Evolutionary conservation across 345 rosid genomes (phyloP).

Genomic region (Chamaenerion angustifolium): DNA sequence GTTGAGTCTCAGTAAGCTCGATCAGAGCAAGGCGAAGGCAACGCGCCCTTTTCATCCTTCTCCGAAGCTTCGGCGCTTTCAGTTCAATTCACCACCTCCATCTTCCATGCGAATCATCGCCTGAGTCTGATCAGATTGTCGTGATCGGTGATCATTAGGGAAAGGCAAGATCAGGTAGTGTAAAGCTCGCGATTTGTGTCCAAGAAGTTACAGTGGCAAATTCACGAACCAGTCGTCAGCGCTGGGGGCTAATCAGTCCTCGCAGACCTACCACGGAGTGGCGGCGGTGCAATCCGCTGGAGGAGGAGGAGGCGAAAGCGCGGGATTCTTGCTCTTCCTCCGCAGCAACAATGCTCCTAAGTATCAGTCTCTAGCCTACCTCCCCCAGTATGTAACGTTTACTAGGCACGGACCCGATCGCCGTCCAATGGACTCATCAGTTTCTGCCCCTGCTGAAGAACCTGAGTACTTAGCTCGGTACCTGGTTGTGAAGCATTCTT

Average conservation of each 20-base stretch:
- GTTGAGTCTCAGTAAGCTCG: conserved; percentile 6
- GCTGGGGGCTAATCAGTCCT: conserved; percentile 99
- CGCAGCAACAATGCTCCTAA: conserved; percentile 55
- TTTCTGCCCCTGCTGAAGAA: conserved; percentile 39
- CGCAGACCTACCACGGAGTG: conserved; percentile 54
- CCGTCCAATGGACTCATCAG: conserved; percentile 29
- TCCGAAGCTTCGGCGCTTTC: background rate
- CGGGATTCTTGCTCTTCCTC: conserved; percentile 59
- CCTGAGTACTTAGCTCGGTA: conserved; percentile 90
- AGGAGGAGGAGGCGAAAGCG: conserved; percentile 22
- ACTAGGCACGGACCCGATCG: conserved; percentile 11
- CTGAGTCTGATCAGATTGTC: background rate
- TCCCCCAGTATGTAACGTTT: conserved; percentile 33
- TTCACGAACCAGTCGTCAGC: conserved; percentile 20
- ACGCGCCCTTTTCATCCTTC: background rate
- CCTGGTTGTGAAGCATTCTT: conserved; percentile 76
- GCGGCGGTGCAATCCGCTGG: conserved; percentile 10
- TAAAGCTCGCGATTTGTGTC: too few relatives aligned
- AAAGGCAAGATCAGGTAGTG: conserved; percentile 1
- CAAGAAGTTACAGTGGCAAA: conserved; percentile 1
- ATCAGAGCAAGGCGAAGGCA: conserved; percentile 3
- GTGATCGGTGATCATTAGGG: background rate
- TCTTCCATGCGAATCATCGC: background rate
- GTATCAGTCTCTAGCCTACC: conserved; percentile 44
- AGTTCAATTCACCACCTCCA: background rate